Base-by-base conservation (phyloP, 73 alveolate species). In the Breviolum minutum region DNA sequence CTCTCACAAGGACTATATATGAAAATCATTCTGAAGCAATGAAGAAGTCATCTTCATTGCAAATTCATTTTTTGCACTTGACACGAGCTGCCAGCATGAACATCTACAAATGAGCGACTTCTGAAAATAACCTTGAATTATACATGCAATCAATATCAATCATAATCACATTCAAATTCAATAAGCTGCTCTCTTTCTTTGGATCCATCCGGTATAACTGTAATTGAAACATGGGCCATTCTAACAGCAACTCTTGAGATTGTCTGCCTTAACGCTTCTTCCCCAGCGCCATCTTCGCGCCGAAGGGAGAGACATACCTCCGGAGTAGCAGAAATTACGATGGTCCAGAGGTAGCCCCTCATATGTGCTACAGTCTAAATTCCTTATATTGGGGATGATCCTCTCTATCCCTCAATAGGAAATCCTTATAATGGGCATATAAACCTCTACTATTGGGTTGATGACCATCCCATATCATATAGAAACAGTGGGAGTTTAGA, bases 281-380 rank as follows among this genome's bases (percentile, higher is more conserved):
- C 92, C 76, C 73, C 74, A 83, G 92, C 92, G 76, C 73, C 87
- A 90, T 90, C 97, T 90, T 90, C 64, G 97, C 88, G 76, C 97
- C 97, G 32, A 90, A 90, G 77, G 97, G 97, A 64, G 97, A 90
- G 63, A 90, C 97, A 26, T 90, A 90, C 88, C 97, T 90, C 48
- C 92, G n/a, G 24, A 66, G 77, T 14, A 0, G 77, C 77, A 68
- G 54, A 40, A 40, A 40, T 3, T 3, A n/a, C 76, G 5, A 8
- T 82, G 91, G 89, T 17, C 86, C 60, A 60, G 24, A 4, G 62
- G 63, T 20, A 71, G 12, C 81, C 81, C 82, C 82, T 73, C 82
- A 7, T 40, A 73, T 17, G 82, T 12, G 54, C 54, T 40, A 40
- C 5, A 3, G 54, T 40, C 54, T 40, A 40, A 40, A 40, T 40